phyloP scores from a whole-genome alignment of 2,329 filamentous ascomycete genomes.

The Trichophyton verrucosum region DNA sequence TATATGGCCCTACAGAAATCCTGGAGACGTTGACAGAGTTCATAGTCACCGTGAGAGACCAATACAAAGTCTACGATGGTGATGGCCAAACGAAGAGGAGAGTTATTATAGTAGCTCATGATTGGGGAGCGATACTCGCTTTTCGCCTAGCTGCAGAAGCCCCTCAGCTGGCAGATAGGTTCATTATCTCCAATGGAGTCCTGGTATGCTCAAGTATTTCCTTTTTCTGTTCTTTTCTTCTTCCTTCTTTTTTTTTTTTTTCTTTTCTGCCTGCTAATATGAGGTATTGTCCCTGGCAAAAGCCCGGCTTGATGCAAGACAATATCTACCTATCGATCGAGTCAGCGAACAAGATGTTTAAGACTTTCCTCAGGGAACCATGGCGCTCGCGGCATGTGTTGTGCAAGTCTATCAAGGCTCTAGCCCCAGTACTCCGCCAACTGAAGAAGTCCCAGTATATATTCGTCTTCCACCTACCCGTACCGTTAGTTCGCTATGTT shows the following conservation, averaged over 20 bases:
- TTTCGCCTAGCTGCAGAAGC: conserved; percentile 49
- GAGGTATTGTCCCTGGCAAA: not conserved
- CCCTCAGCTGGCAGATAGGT: conserved; percentile 42
- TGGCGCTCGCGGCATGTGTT: conserved; percentile 34
- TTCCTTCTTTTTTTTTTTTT: not conserved
- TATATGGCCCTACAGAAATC: conserved; percentile 40
- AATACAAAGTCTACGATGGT: conserved; percentile 31
- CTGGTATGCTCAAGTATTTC: conserved; percentile 32
- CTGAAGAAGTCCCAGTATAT: conserved; percentile 41
- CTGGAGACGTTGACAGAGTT: conserved; percentile 44
- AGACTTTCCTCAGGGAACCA: conserved; percentile 36
- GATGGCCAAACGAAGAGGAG: conserved; percentile 22
- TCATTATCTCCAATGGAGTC: conserved; percentile 42
- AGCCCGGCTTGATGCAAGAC: conserved; percentile 32
- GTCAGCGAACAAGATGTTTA: conserved; percentile 40
- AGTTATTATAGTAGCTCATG: conserved; percentile 41
- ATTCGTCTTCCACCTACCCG: conserved; percentile 42
- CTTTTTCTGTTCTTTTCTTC: not conserved
- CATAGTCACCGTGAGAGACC: conserved; percentile 38
- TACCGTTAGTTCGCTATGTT: conserved; percentile 32
- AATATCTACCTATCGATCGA: conserved; percentile 32
- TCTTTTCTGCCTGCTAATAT: not conserved
- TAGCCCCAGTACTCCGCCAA: conserved; percentile 40
- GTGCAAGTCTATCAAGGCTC: conserved; percentile 30
- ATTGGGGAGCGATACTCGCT: conserved; percentile 43